Evolutionary conservation across 2,329 filamentous ascomycete genomes (phyloP), one percentile per base, ranked within the genome.

Genomic region (Apiospora sp.): DNA sequence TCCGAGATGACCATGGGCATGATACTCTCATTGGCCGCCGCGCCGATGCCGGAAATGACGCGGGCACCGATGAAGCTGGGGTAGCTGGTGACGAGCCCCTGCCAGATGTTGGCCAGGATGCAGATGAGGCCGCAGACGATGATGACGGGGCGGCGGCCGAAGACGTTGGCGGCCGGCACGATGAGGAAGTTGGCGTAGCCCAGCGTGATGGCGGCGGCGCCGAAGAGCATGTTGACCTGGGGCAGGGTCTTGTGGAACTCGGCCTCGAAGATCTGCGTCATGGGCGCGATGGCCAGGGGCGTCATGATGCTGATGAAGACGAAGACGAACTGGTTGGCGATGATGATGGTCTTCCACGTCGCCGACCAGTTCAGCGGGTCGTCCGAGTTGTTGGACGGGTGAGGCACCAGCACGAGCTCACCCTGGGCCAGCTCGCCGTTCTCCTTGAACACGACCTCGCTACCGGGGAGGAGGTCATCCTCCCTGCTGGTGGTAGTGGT

Each of bases 241-340:
- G 80, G 76, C 12, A 82, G 73, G 8, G 78, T 77, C 72, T 79
- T 81, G 72, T 79, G 58, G 73, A 81, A 83, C 74, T 82, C 78
- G 67, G 75, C 73, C 71, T 81, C 79, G 75, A 82, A 81, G 64
- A 83, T 78, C 58, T 78, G 75, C 10, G 81, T 81, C 73, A 83
- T 73, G 16, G 81, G 81, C 67, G 81, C 76, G 71, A 83, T 81
- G 67, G 81, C 79, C 46, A 83, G 77, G 13, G 81, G 79, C 49
- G 81, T 81, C 73, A 82, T 72, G 75, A 82, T 80, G 75, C 77
- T 79, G 73, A 80, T 77, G 75, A 82, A 81, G 49, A 81, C 79
- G 73, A 82, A 81, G 69, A 81, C 67, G 68, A 76, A 79, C 75
- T 81, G 78, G 74, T 81, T 81, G 70, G 78, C 69, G 72, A 83